Base-by-base conservation (phyloP, 1,139 yeast genomes). In the Pichia sp. region DNA sequence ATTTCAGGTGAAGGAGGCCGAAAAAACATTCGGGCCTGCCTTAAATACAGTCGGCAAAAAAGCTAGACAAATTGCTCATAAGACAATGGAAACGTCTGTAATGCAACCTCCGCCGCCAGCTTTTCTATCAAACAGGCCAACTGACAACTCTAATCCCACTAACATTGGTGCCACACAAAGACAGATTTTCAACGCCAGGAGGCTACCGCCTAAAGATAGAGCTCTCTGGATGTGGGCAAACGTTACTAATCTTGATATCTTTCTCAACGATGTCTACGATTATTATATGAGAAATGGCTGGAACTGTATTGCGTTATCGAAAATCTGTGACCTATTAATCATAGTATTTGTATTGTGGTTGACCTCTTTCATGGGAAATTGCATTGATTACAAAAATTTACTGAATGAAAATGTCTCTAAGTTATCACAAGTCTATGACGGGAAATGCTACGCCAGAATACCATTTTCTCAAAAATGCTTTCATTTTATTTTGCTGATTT, bases 191-290 rank as follows among this genome's bases (percentile, higher is more conserved):
- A 47, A 52, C 47, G 55, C 60, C n/a, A 49, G 58, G 29, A 54
- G 54, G 46, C 36, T 58, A 43, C 56, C 62, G 57, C 82, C 96
- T 1, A 81, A 79, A 61, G 97, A 92, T 67, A 73, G 92, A 51
- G 97, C 98, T 0, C 74, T 88, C 45, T 93, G 97, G 87, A 78
- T 89, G 56, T 95, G 99, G 98, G 96, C 98, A 1, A 93, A 93
- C 64, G 90, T 93, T 38, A 89, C 89, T 61, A 92, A 93, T 67
- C 78, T 93, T 70, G 99, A 93, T 70, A 80, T 83, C 51, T 93
- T 93, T 63, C 74, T 93, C 32, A 81, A 82, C 54, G 96, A 92
- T 62, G 85, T 90, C 7, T 93, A 95, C 69, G 77, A 79, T 54
- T 93, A 90, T 67, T 95, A 87, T 66, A 73, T 87, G 46, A 96